Conservation (phyloP, 108 stramenopile species). For the Mediolabrus comicus region DNA sequence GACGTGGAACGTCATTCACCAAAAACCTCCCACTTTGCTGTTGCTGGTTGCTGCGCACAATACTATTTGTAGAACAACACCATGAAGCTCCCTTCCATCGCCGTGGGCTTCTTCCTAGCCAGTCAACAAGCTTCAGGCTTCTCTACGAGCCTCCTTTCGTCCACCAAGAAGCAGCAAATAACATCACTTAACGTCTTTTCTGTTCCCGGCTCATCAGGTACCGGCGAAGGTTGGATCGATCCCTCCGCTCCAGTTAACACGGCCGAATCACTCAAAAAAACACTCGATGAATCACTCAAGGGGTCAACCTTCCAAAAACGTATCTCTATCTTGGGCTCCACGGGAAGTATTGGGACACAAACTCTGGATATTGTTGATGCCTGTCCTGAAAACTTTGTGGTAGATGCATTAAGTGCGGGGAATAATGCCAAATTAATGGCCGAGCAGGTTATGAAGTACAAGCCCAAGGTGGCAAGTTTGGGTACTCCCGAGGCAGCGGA, state of each 20-base stretch:
- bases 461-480: conserved; percentile 70
- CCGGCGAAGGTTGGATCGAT: conserved; percentile 81
- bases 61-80: conserved; percentile 1
- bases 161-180: neutral
- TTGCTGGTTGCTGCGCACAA: neutral
- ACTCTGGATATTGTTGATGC: conserved; percentile 95
- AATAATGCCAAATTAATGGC: conserved; percentile 89
- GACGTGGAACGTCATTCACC: too few relatives aligned
- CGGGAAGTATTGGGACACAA: conserved; percentile 96
- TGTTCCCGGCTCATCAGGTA: conserved; percentile 60
- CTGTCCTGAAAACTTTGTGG: conserved; percentile 91
- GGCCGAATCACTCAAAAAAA: conserved; percentile 64
- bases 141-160: neutral
- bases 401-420: conserved; percentile 89
- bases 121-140: neutral
- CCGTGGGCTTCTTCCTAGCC: neutral
- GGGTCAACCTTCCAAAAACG: conserved; percentile 84
- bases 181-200: conserved; percentile 22
- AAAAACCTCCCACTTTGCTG: neutral
- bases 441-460: conserved; percentile 89
- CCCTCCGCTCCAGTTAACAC: conserved; percentile 80
- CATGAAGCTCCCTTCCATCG: conserved; percentile 30
- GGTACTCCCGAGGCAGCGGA: conserved; percentile 68
- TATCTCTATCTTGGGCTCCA: conserved; percentile 85
- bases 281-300: conserved; percentile 69